Conservation (phyloP, 768 basidiomycete genomes). For the Chlorophyllum brunneum region DNA sequence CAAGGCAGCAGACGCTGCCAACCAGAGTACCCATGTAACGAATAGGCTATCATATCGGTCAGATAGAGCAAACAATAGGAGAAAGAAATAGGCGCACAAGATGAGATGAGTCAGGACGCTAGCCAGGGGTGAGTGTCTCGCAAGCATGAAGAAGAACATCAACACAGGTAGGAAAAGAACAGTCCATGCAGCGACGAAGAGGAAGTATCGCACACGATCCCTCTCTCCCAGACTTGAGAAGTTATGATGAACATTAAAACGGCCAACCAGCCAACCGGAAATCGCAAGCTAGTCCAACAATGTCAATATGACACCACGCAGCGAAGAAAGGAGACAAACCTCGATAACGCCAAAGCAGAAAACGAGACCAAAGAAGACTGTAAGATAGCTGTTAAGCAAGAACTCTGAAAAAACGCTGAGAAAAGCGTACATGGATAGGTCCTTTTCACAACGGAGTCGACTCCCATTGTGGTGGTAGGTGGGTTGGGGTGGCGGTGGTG, state of each 20-base stretch:
- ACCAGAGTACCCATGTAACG: constrained; percentile 78
- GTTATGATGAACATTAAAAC: constrained; percentile 56
- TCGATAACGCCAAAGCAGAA: not conserved
- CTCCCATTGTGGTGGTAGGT: constrained; percentile 4
- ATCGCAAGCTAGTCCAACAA: constrained; percentile 48
- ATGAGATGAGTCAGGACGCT: constrained; percentile 61
- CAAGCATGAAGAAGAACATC: constrained; percentile 50
- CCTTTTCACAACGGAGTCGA: constrained; percentile 8
- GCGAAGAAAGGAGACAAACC: not conserved
- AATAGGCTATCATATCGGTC: constrained; percentile 39
- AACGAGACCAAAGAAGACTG: constrained; percentile 6
- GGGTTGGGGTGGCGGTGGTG: not conserved
- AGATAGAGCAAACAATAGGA: not conserved
- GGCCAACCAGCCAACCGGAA: constrained; percentile 66
- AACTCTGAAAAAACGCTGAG: not conserved
- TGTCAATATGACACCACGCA: too few species aligned
- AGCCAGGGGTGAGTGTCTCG: constrained; percentile 47
- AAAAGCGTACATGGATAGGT: constrained; percentile 12
- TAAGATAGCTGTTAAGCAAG: not conserved
- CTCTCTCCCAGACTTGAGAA: constrained; percentile 44
- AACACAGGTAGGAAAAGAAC: constrained; percentile 49
- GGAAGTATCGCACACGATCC: constrained; percentile 61
- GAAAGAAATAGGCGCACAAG: constrained; percentile 43
- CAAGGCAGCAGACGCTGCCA: constrained; percentile 66
- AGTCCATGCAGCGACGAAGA: constrained; percentile 76